Conservation (phyloP, 2,329 filamentous ascomycete genomes). For the Aspergillus ruber region DNA sequence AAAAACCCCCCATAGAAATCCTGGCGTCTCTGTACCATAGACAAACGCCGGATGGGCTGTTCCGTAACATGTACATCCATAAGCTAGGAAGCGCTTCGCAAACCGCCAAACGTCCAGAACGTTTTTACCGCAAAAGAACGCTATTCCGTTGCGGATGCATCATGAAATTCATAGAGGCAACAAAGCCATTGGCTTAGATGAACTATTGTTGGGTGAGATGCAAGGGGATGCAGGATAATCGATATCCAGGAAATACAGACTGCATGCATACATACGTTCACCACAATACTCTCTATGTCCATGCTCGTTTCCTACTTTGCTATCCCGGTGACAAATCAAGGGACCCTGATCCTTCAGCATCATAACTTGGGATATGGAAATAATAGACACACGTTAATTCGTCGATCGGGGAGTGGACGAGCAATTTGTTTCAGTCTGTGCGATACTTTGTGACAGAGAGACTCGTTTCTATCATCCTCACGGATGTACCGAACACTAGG, state of each 20-base stretch:
- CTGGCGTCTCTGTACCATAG: too few species aligned
- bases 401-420: constrained; percentile 24
- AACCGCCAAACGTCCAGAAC: constrained; percentile 5
- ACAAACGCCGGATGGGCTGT: constrained; percentile 10
- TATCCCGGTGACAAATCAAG: constrained; percentile 32
- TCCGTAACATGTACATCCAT: constrained; percentile 10
- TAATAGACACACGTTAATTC: constrained; percentile 18
- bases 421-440: constrained; percentile 15
- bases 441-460: constrained; percentile 28
- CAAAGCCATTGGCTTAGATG: constrained; percentile 19
- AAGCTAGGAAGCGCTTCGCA: not conserved
- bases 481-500: constrained; percentile 1
- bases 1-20: too few species aligned
- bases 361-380: constrained; percentile 5
- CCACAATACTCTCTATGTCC: not conserved
- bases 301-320: constrained; percentile 1
- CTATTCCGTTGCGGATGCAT: not conserved
- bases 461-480: constrained; percentile 1
- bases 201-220: constrained; percentile 26
- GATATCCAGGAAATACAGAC: not conserved
- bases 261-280: not conserved
- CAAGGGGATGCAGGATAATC: constrained; percentile 26
- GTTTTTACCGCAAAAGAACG: not conserved
- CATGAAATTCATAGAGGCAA: not conserved
- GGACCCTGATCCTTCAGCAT: constrained; percentile 14